A percentile compares a stretch with the other conserved stretches of the same genome.
Evolutionary conservation across 805 yeast genomes (phyloP).

Genomic region (Saccharomycopsis capsularis): DNA sequence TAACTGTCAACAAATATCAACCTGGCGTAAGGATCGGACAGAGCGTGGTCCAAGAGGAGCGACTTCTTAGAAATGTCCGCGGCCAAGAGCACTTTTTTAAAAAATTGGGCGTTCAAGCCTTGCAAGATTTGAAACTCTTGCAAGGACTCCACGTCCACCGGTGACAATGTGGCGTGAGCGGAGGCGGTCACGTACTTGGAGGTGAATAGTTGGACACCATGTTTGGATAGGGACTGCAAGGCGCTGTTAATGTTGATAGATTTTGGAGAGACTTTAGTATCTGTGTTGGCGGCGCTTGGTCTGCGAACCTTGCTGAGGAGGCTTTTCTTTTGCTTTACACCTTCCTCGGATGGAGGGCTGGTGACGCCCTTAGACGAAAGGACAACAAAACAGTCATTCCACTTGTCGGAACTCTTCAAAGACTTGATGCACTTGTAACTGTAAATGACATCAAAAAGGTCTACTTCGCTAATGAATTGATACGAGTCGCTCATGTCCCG

Average conservation of each 20-base stretch:
- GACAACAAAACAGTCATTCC: conserved; percentile 12
- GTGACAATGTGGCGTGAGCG: background rate
- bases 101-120: conserved; percentile 2
- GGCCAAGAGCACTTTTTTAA: background rate
- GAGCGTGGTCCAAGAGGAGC: background rate
- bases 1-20: conserved; percentile 4
- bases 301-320: background rate
- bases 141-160: background rate
- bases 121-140: conserved; percentile 3
- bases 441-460: conserved; percentile 12
- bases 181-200: background rate
- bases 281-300: background rate
- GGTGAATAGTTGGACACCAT: background rate
- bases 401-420: conserved; percentile 3
- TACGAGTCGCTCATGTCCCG: no score
- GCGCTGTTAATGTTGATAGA: background rate
- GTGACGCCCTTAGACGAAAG: conserved; percentile 2
- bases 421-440: conserved; percentile 16
- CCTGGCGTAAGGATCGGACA: background rate
- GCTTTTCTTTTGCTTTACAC: background rate
- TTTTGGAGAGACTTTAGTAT: background rate
- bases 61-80: background rate
- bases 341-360: background rate
- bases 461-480: conserved; percentile 12
- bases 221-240: background rate